phyloP scores from a whole-genome alignment of 2,329 filamentous ascomycete species.

The Cladosporium sp. region DNA sequence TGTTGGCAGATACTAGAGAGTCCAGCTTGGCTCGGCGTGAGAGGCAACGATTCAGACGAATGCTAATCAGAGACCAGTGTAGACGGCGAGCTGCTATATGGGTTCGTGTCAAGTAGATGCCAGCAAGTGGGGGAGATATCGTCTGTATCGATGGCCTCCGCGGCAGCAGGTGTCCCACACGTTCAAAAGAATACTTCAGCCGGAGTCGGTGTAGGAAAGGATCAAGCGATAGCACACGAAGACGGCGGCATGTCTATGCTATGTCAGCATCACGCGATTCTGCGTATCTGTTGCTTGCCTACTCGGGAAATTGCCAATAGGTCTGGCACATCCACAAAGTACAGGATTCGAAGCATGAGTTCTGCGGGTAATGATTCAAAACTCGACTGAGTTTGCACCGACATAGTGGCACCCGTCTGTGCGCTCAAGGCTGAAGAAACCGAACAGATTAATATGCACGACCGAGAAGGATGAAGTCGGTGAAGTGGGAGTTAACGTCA shows the following conservation, averaged over 20 bases:
- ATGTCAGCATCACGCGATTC: not conserved
- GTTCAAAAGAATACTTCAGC: slow-evolving; percentile 52
- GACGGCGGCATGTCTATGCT: slow-evolving; percentile 55
- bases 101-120: slow-evolving; percentile 65
- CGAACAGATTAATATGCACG: not conserved
- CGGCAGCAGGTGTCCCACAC: slow-evolving; percentile 54
- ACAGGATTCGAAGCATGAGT: slow-evolving; percentile 42
- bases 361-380: slow-evolving; percentile 36
- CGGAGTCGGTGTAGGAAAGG: slow-evolving; percentile 63
- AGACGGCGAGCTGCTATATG: slow-evolving; percentile 62
- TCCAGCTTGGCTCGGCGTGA: slow-evolving; percentile 57
- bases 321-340: slow-evolving; percentile 45
- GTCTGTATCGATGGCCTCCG: slow-evolving; percentile 57
- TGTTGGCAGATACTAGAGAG: slow-evolving; percentile 58
- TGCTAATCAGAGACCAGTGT: slow-evolving; percentile 60
- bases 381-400: not conserved
- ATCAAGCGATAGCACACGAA: slow-evolving; percentile 59
- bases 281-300: slow-evolving; percentile 14
- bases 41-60: slow-evolving; percentile 60
- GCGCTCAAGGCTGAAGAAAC: not conserved
- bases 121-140: slow-evolving; percentile 58
- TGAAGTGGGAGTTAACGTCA: not conserved
- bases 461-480: slow-evolving; percentile 1
- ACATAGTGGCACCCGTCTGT: not conserved
- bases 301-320: slow-evolving; percentile 41